phyloP scores from a whole-genome alignment of 1,284 basidiomycete species.

The Leccinum pallidistipes region DNA sequence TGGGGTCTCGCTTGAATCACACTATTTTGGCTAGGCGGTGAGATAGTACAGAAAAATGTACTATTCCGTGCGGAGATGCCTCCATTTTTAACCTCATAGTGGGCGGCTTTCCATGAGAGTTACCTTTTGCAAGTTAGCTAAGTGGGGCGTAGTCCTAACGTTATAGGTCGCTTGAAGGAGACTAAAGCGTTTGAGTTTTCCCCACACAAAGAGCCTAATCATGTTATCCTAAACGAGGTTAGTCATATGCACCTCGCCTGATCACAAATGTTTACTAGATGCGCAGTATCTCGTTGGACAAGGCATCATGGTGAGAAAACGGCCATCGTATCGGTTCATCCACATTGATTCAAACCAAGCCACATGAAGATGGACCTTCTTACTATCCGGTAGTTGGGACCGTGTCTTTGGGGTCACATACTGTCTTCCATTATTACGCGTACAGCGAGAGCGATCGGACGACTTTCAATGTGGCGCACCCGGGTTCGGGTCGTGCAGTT shows the following conservation, averaged over 20 bases:
- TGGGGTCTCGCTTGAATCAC: slow-evolving; percentile 1
- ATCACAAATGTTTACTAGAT: slow-evolving; percentile 14
- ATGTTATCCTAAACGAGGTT: slow-evolving; percentile 86
- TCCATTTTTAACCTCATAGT: slow-evolving; percentile 60
- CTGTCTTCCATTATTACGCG: slow-evolving; percentile 83
- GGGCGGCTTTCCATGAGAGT: slow-evolving; percentile 20
- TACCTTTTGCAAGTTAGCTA: slow-evolving; percentile 5
- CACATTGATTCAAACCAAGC: slow-evolving; percentile 45
- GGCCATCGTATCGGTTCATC: slow-evolving; percentile 1
- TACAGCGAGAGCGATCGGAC: slow-evolving; percentile 40
- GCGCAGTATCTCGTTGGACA: slow-evolving; percentile 82
- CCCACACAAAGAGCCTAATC: slow-evolving; percentile 73
- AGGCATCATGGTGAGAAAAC: slow-evolving; percentile 80
- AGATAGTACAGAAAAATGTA: slow-evolving; percentile 58
- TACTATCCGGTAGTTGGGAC: slow-evolving; percentile 91
- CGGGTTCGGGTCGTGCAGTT: slow-evolving; percentile 51
- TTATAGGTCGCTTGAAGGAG: slow-evolving; percentile 65
- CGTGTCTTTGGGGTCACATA: slow-evolving; percentile 82
- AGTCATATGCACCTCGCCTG: slow-evolving; percentile 12
- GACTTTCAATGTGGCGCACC: slow-evolving; percentile 15
- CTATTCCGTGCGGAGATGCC: slow-evolving; percentile 69
- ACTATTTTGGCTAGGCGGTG: slow-evolving; percentile 54
- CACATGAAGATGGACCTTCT: slow-evolving; percentile 90
- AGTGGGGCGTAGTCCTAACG: slow-evolving; percentile 59
- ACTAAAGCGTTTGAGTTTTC: slow-evolving; percentile 63